Base-by-base conservation (phyloP, 73 alveolate genomes). In the Stentor coeruleus region DNA sequence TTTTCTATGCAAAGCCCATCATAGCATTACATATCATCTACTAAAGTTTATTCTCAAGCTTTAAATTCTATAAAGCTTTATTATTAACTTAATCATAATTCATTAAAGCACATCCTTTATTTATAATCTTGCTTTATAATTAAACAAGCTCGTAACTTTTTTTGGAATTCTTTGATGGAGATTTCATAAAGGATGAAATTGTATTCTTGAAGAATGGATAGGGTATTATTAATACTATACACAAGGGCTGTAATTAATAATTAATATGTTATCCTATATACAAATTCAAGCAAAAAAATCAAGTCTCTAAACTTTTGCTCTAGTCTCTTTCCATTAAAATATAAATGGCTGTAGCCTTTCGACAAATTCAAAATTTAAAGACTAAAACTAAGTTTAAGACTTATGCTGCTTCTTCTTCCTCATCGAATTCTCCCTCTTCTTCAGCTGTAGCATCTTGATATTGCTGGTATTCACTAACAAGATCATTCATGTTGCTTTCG, bases 381-480 rank as follows among this genome's bases (percentile, higher is more conserved):
- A 85, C 38, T 85, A 85, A 88, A 4, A 91, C 85, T 82, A 87
- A 91, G 39, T 91, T 90, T 87, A 86, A 89, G 79, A 93, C 87
- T 90, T 84, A 91, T 41, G 85, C 96, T 91, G 88, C 95, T 31
- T 84, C 95, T 85, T 85, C 98, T 83, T 88, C 96, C 81, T 88
- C 92, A 81, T 88, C 89, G 86, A 86, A 92, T 74, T 88, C 95
- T n/a, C 90, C 94, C 75, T 90, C 98, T 81, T 96, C 99, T 82
- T 94, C 98, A 82, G 97, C 96, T 89, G 97, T 91, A 81, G 98
- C 97, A 83, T 93, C 99, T 87, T 96, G 95, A 79, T 93, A 93
- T 85, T 95, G 91, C 88, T 93, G 94, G 86, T 95, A 97, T 85
- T 97, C 99, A 85, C 95, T 84, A 83, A 93, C 97, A 84, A 97